phyloP scores from a whole-genome alignment of 176 grass and related monocot species.

The Musa acuminata region DNA sequence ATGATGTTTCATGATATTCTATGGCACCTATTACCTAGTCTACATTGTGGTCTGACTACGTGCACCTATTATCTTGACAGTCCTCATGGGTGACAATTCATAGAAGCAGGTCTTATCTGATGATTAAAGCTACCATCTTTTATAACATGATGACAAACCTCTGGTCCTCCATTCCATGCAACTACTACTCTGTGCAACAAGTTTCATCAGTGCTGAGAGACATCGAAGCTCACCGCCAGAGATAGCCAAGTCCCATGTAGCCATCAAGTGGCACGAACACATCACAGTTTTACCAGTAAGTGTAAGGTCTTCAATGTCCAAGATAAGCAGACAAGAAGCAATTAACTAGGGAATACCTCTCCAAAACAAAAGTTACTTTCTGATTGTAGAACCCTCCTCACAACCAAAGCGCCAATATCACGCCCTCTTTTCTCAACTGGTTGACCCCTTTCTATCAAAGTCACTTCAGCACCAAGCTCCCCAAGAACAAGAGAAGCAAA shows the following conservation, averaged over 20 bases:
- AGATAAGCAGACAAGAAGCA: conserved; percentile 8
- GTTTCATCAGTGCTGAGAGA: neutral
- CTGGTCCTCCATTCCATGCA: neutral
- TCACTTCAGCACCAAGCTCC: conserved; percentile 87
- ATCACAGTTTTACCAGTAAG: neutral
- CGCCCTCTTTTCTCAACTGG: conserved; percentile 86
- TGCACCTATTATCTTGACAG: neutral
- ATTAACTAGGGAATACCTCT: conserved; percentile 57
- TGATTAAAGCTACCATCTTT: neutral
- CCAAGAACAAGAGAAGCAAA: conserved; percentile 84
- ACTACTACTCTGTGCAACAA: neutral
- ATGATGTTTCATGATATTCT: too few relatives aligned
- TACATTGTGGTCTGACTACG: too few relatives aligned
- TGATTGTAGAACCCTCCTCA: conserved; percentile 56
- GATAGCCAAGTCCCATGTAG: neutral
- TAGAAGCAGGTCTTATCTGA: neutral
- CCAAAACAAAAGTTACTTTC: conserved; percentile 99
- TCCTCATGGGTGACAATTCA: neutral
- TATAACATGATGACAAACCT: neutral
- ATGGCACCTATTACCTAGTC: too few relatives aligned
- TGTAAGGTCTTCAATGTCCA: neutral
- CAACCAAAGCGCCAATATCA: conserved; percentile 93
- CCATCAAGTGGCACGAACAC: neutral
- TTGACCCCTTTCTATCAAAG: conserved; percentile 87
- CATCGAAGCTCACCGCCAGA: neutral